A percentile compares a stretch with the other conserved stretches of the same genome.
phyloP scores from a whole-genome alignment of 2,329 filamentous ascomycete species.

The Cryphonectria parasitica region DNA sequence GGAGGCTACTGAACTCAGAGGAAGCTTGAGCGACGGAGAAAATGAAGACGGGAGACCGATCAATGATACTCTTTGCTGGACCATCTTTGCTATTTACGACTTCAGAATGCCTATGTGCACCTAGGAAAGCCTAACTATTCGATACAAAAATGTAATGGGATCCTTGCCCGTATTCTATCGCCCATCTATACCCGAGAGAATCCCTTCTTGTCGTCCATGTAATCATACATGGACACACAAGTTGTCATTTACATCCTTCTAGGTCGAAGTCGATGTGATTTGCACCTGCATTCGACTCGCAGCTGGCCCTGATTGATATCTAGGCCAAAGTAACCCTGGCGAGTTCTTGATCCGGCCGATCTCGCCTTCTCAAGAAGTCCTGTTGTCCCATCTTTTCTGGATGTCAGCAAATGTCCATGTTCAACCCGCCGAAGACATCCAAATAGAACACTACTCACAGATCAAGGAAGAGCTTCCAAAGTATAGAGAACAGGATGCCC shows the following conservation, averaged over 20 bases:
- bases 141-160: no score
- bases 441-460: slow-evolving; percentile 41
- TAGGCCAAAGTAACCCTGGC: not conserved
- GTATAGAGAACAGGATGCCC: slow-evolving; percentile 50
- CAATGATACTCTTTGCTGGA: not conserved
- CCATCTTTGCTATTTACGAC: not conserved
- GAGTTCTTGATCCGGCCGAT: not conserved
- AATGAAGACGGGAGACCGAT: not conserved
- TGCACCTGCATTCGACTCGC: not conserved
- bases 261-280: not conserved
- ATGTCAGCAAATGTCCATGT: not conserved
- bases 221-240: not conserved
- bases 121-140: not conserved
- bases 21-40: not conserved
- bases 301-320: not conserved
- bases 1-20: not conserved
- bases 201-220: not conserved
- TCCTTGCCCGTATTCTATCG: not conserved
- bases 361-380: slow-evolving; percentile 11
- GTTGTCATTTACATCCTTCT: not conserved
- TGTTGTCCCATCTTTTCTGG: slow-evolving; percentile 18
- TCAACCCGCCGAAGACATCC: not conserved
- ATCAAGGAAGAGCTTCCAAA: slow-evolving; percentile 54
- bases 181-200: not conserved
- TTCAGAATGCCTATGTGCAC: not conserved